These are phyloP conservation scores for Adansonia gregorii DNA, from an alignment of 441 rosid genomes.

Conservation along the genomic window DNA sequence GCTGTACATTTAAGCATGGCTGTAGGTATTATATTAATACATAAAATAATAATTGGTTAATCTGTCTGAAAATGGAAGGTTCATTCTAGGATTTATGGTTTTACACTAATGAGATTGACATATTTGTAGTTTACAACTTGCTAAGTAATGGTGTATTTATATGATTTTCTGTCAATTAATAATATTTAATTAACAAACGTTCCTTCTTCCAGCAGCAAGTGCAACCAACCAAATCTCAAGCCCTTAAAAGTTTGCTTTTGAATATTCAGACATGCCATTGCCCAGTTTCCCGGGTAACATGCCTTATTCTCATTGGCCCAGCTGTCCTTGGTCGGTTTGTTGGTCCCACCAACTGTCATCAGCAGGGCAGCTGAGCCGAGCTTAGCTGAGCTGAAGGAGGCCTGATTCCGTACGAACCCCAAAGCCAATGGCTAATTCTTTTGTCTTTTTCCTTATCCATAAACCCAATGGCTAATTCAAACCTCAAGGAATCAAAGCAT, in stretches of 20 bases:
- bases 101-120: neutral
- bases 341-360: constrained; percentile 33
- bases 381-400: neutral
- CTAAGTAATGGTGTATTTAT: neutral
- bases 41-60: neutral
- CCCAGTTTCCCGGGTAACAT: constrained; percentile 36
- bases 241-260: neutral
- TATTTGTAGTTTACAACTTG: neutral
- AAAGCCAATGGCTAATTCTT: neutral
- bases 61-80: neutral
- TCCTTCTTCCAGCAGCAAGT: neutral
- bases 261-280: neutral
- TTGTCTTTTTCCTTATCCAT: no score
- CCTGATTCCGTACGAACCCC: constrained; percentile 17
- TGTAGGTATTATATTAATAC: neutral
- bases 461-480: neutral
- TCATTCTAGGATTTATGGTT: neutral
- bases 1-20: neutral
- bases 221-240: neutral
- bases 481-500: neutral
- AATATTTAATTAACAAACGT: neutral
- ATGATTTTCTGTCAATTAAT: neutral
- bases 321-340: constrained; percentile 39
- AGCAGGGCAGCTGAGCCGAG: neutral
- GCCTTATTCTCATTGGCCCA: constrained; percentile 36